Evolutionary conservation across 805 yeast genomes (phyloP).

Genomic region (Tetrapisispora namnaoensis): DNA sequence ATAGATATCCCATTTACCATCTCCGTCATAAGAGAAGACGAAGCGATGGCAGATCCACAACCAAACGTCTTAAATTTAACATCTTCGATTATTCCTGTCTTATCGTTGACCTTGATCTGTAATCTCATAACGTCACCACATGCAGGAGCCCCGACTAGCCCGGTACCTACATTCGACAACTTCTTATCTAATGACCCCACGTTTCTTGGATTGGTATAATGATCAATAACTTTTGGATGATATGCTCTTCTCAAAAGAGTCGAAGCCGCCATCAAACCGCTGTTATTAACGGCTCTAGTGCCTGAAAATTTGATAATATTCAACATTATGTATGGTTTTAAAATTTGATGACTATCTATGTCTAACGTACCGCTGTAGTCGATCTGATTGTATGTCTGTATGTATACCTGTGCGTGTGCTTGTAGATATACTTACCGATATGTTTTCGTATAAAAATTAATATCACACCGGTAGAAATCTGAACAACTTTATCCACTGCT

Average conservation of each 20-base stretch:
- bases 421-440: no score
- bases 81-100: slow-evolving; percentile 82
- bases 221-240: slow-evolving; percentile 91
- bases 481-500: no score
- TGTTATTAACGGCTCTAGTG: neutral
- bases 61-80: slow-evolving; percentile 98
- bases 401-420: no score
- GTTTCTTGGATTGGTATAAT: slow-evolving; percentile 92
- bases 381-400: no score
- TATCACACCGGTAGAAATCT: no score
- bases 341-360: neutral
- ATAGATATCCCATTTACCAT: slow-evolving; percentile 88
- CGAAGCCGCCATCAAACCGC: neutral
- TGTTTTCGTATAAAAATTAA: no score
- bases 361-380: no score
- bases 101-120: slow-evolving; percentile 87
- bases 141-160: slow-evolving; percentile 97
- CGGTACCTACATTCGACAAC: slow-evolving; percentile 78
- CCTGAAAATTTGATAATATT: slow-evolving; percentile 1
- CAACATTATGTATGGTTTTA: neutral
- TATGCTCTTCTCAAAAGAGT: slow-evolving; percentile 29
- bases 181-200: slow-evolving; percentile 87
- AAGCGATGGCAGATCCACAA: slow-evolving; percentile 98
- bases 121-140: slow-evolving; percentile 99
- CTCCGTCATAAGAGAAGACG: slow-evolving; percentile 90